Conservation (phyloP, 192 early-diverging fungal species). For the Fimicolochytrium jonesii region DNA sequence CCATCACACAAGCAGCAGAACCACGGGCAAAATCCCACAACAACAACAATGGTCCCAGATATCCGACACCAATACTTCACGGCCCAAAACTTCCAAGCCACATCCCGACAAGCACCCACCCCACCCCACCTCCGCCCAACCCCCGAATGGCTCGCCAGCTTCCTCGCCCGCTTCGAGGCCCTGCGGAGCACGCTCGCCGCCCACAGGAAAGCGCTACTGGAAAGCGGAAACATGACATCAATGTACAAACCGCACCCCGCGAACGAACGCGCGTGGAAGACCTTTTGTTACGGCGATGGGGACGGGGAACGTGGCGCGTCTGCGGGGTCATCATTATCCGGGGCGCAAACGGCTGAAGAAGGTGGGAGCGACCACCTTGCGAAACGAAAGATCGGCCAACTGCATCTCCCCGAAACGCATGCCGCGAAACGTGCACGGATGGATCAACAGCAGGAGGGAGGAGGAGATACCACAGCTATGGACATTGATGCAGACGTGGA, state of each 20-base stretch:
- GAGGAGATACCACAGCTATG: no score
- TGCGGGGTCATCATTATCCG: neutral
- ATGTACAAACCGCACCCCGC: neutral
- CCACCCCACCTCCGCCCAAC: neutral
- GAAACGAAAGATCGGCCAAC: neutral
- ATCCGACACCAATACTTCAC: slow-evolving; percentile 15
- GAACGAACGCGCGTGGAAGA: slow-evolving; percentile 12
- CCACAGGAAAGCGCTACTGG: neutral
- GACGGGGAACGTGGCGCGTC: neutral
- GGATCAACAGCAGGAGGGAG: no score
- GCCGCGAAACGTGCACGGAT: no score
- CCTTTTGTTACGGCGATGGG: slow-evolving; percentile 12
- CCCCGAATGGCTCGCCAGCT: slow-evolving; percentile 4
- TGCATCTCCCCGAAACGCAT: no score
- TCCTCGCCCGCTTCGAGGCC: slow-evolving; percentile 1
- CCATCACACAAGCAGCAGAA: neutral
- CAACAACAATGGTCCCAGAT: no score
- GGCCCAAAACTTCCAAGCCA: neutral
- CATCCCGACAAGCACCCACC: neutral
- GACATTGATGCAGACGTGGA: no score
- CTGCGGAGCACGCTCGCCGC: neutral
- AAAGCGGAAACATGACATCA: no score
- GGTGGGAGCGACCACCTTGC: neutral
- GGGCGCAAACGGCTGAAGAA: neutral
- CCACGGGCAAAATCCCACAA: no score